Base-by-base conservation (phyloP, 495 filamentous ascomycete species). In the Podospora australis region DNA sequence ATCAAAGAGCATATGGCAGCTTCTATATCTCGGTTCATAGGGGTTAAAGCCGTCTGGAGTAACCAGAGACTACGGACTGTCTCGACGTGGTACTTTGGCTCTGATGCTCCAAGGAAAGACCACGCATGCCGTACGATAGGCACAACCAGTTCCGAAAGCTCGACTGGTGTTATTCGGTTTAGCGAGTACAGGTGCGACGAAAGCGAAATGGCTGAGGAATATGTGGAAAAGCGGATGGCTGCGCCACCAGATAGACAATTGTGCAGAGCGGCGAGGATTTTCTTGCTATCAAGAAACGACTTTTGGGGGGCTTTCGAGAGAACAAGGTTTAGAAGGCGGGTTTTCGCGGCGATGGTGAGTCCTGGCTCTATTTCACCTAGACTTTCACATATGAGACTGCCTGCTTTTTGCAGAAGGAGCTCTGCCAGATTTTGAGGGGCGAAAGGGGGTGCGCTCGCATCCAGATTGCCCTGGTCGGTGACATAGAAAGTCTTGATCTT, bases 11-110 rank as follows among this genome's bases (percentile, higher is more conserved):
- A 80, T 41, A 95, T 83, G 4, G 87, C 79, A 28, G 87, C 87
- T 66, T 96, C 90, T 13, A 95, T 79, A 21, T 78, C 75, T 25
- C 70, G 67, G 46, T 72, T 77, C 1, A 65, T 63, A 0, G 60
- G 54, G n/a, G 68, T 63, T 8, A 80, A 59, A 7, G 68, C 76
- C 0, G 78, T 79, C 55, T 97, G 88, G 35, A 97, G 68, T 41
- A 86, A 79, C 86, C 90, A 94, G 11, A 97, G 66, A 52, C 81
- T 86, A 41, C 86, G 84, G 39, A 94, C 87, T 26, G 88, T 81
- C 64, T 97, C 91, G 19, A 97, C 88, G 61, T 95, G 92, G 54
- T 90, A 90, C 58, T 94, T 94, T 0, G 89, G 90, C 47, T 82
- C 83, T 16, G 82, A 68, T 19, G 87, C 82, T 0, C 88, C 87